These are phyloP conservation scores for Quercus parvula DNA, from an alignment of 306 rosid species.

Conservation along the genomic window DNA sequence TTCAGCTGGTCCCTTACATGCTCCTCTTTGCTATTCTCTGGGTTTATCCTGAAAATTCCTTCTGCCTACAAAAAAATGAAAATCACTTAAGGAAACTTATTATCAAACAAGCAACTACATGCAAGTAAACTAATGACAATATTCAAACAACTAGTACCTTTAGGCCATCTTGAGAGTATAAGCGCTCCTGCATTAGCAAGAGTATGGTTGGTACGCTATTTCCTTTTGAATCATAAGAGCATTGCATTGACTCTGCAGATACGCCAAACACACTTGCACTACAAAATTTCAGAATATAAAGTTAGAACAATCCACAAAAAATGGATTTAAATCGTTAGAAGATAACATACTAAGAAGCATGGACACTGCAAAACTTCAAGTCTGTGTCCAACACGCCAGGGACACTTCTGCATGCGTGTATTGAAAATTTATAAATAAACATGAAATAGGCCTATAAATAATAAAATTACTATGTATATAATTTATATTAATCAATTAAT, in stretches of 20 bases:
- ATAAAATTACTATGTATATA: no score
- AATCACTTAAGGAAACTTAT: background rate
- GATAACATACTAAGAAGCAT: background rate
- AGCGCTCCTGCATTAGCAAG: slow-evolving; percentile 89
- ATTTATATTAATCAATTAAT: no score
- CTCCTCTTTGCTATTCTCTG: slow-evolving; percentile 84
- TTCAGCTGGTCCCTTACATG: slow-evolving; percentile 81
- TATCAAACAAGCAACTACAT: background rate
- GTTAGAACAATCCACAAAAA: slow-evolving; percentile 28
- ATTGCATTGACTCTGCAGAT: slow-evolving; percentile 96
- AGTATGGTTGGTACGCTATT: slow-evolving; percentile 90
- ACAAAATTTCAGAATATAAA: slow-evolving; percentile 20
- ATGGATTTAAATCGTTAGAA: background rate
- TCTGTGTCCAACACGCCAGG: no score
- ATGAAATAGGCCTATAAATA: no score
- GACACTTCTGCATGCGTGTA: no score
- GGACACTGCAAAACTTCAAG: no score
- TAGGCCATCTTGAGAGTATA: slow-evolving; percentile 79
- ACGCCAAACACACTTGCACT: slow-evolving; percentile 93
- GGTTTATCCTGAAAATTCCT: slow-evolving; percentile 90
- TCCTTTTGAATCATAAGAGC: slow-evolving; percentile 78
- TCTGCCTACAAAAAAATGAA: slow-evolving; percentile 60
- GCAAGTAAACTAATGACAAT: background rate
- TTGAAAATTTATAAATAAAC: no score
- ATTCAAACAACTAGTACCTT: slow-evolving; percentile 42